Evolutionary conservation across 805 yeast species (phyloP).

Genomic region (Metschnikowia amazonensis): DNA sequence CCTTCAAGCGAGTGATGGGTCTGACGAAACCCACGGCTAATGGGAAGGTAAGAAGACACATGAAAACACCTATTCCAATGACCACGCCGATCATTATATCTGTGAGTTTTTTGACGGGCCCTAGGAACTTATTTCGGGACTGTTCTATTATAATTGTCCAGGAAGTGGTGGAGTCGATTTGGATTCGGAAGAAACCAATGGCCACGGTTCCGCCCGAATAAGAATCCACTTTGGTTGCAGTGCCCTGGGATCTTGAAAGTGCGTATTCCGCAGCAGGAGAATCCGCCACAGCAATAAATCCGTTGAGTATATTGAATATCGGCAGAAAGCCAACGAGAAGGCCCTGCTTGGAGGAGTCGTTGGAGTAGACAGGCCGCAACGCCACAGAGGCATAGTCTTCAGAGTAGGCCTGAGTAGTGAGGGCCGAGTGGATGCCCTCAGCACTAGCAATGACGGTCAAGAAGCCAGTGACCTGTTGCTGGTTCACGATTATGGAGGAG

Average conservation of each 20-base stretch:
- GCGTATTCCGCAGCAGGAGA: constrained; percentile 30
- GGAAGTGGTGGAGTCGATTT: constrained; percentile 28
- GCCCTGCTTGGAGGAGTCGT: constrained; percentile 27
- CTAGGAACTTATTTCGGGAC: constrained; percentile 51
- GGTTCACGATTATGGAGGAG: constrained; percentile 56
- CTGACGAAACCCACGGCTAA: constrained; percentile 79
- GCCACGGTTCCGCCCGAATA: constrained; percentile 26
- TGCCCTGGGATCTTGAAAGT: constrained; percentile 25
- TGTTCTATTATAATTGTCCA: constrained; percentile 83
- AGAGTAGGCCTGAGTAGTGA: constrained; percentile 12
- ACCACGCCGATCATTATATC: constrained; percentile 75
- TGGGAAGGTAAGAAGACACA: constrained; percentile 75
- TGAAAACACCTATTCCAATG: constrained; percentile 69
- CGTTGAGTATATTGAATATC: constrained; percentile 26
- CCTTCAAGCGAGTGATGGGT: constrained; percentile 75
- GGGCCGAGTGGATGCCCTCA: constrained; percentile 27
- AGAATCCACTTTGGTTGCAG: constrained; percentile 25
- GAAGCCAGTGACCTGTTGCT: constrained; percentile 65
- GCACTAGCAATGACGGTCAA: constrained; percentile 51
- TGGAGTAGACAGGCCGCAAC: constrained; percentile 30
- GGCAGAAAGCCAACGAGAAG: constrained; percentile 46
- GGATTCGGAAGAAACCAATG: constrained; percentile 32
- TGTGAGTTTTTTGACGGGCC: constrained; percentile 58
- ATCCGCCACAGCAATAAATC: constrained; percentile 24
- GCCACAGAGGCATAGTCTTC: constrained; percentile 31